Percentiles rank a stretch among this genome's conserved stretches.
Evolutionary conservation across 148 eudicot genomes (phyloP).

Genomic region (Rhododendron ferrugineum): DNA sequence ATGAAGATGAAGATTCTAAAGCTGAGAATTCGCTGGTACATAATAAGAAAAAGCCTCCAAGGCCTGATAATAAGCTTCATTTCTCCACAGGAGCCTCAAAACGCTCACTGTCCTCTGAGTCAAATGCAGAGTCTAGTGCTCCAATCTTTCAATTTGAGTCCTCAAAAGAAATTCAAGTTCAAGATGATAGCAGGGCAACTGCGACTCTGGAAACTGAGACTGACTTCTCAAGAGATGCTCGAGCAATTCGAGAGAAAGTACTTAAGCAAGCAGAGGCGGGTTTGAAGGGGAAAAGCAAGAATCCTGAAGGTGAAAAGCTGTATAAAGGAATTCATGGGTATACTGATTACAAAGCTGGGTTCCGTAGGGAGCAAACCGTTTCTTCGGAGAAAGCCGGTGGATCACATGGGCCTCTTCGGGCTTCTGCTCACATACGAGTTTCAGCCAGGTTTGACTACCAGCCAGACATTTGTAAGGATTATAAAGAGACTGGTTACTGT

Average conservation of each 20-base stretch:
- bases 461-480: conserved; percentile 93
- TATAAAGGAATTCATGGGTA: conserved; percentile 83
- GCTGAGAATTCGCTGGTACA: conserved; percentile 29
- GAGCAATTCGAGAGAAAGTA: conserved; percentile 78
- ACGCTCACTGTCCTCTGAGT: conserved; percentile 20
- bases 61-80: conserved; percentile 46
- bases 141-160: conserved; percentile 68
- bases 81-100: conserved; percentile 62
- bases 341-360: conserved; percentile 92
- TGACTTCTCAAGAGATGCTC: conserved; percentile 63
- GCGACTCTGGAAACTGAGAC: conserved; percentile 95
- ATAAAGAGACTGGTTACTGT: conserved; percentile 92
- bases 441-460: conserved; percentile 94
- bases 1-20: conserved; percentile 39
- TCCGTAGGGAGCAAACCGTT: conserved; percentile 84
- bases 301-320: conserved; percentile 50
- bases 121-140: conserved; percentile 30
- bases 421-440: conserved; percentile 90
- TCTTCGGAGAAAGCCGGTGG: conserved; percentile 92
- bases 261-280: conserved; percentile 75
- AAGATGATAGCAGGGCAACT: conserved; percentile 82
- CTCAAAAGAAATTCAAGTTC: conserved; percentile 69
- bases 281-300: conserved; percentile 56
- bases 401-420: conserved; percentile 89
- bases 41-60: conserved; percentile 37